Percentiles rank a stretch among this genome's conserved stretches.
Evolutionary conservation across 192 early-diverging fungal species (phyloP).

Genomic region (Coemansia sp.): DNA sequence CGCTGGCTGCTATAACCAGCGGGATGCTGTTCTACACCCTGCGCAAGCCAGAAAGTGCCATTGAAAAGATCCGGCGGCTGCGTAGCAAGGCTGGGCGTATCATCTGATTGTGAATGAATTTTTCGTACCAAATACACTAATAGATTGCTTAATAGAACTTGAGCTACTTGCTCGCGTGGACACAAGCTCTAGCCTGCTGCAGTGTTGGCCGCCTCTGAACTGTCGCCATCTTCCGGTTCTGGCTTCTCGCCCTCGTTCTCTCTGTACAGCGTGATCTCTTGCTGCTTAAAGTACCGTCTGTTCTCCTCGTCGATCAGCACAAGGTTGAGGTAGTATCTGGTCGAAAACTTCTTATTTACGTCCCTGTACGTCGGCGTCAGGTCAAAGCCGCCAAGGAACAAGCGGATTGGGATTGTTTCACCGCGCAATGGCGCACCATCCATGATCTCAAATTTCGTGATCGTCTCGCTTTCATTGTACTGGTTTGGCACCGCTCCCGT

Average conservation of each 20-base stretch:
- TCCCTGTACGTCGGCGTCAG: conserved; percentile 98
- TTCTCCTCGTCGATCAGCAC: conserved; percentile 99
- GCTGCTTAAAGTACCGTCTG: conserved; percentile 98
- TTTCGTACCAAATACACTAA: not conserved
- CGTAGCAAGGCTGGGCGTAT: conserved; percentile 40
- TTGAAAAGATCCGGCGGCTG: conserved; percentile 31
- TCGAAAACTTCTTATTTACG: conserved; percentile 99
- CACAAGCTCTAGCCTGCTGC: not conserved
- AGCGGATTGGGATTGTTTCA: conserved; percentile 97
- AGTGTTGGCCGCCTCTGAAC: not conserved
- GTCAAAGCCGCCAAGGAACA: conserved; percentile 96
- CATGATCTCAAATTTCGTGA: conserved; percentile 99
- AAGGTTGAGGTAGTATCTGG: conserved; percentile 97
- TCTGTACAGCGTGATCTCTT: conserved; percentile 88
- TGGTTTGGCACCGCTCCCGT: conserved; percentile 96
- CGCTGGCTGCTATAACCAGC: conserved; percentile 64
- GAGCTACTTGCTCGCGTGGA: no score
- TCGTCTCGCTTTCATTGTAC: conserved; percentile 98
- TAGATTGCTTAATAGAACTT: not conserved
- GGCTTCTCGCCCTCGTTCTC: conserved; percentile 47
- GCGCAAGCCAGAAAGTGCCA: conserved; percentile 56
- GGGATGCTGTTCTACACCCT: conserved; percentile 66
- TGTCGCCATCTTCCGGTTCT: not conserved
- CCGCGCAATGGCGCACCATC: conserved; percentile 95
- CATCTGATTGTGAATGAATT: not conserved